Evolutionary conservation across 305 asterid species (phyloP).

Genomic region (Plantago coronopus): DNA sequence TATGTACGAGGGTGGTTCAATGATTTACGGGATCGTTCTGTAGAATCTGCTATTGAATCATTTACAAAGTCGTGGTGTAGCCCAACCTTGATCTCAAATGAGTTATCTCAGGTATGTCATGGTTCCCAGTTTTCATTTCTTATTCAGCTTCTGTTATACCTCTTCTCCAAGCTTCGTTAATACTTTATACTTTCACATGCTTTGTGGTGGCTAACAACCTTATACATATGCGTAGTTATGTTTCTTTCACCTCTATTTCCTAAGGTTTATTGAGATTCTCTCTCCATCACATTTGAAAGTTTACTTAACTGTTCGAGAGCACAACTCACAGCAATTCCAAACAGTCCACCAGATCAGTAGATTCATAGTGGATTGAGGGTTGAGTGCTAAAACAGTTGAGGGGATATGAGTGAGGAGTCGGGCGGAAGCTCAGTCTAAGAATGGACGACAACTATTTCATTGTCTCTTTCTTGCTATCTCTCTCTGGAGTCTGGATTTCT

Average conservation of each 20-base stretch:
- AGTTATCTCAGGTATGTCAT: conserved; percentile 70
- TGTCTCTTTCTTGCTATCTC: too few relatives aligned
- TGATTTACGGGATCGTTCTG: conserved; percentile 83
- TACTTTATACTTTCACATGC: neutral
- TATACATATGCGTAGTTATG: neutral
- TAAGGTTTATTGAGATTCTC: neutral
- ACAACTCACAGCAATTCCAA: too few relatives aligned
- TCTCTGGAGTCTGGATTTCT: too few relatives aligned
- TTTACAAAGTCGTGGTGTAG: conserved; percentile 92
- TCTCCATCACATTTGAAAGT: neutral
- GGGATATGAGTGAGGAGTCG: too few relatives aligned
- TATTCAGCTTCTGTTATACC: neutral
- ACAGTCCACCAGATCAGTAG: too few relatives aligned
- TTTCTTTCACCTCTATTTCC: neutral
- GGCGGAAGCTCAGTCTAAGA: too few relatives aligned
- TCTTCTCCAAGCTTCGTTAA: neutral
- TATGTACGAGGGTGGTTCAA: conserved; percentile 94
- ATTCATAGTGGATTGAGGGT: too few relatives aligned
- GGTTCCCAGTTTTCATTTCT: conserved; percentile 2
- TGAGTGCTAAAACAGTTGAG: too few relatives aligned
- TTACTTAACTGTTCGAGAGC: too few relatives aligned
- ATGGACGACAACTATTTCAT: too few relatives aligned
- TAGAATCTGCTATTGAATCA: conserved; percentile 74
- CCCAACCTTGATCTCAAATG: conserved; percentile 78
- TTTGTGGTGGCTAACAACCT: neutral